Base-by-base conservation (phyloP, 1,139 yeast genomes). In the Nakaseomyces nivariensis region DNA sequence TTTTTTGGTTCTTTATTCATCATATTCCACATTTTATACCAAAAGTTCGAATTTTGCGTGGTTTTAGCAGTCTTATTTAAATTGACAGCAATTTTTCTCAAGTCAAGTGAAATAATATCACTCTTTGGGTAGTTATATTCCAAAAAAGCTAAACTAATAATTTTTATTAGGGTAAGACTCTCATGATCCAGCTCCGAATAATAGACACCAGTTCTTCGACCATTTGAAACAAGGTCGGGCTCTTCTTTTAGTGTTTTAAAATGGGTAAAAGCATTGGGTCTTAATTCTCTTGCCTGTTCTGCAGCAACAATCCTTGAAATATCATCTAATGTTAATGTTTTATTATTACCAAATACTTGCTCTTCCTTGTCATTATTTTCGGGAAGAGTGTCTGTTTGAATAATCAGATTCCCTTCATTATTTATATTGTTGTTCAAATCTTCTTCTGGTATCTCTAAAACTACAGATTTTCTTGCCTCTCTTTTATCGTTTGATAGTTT, bases 251-350 rank as follows among this genome's bases (percentile, higher is more conserved):
- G 47, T 42, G 60, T 64, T 42, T 64, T 64, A 48, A 64, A 64
- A 53, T 66, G 65, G 1, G 67, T 59, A 43, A 66, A 66, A 3
- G 68, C 68, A 49, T 63, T 62, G 3, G 65, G 66, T 52, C 96
- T 77, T 61, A 87, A 84, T 56, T 88, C 96, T 55, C 97, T 75
- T 0, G 97, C 96, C 67, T 90, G 97, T 61, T 92, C 97, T 5
- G 96, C 95, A 3, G 97, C 96, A 10, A 92, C 97, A 62, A 92
- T 90, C 57, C 97, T 76, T 5, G 97, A 96, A 58, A 92, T 92
- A 68, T 92, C 99, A 67, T 92, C 98, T 60, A 92, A 75, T 0
- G 97, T 90, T 51, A 92, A 76, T 0, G 95, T 83, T 58, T 86
- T 86, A 58, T 90, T 95, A 62, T 82, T 86, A 61, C 84, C 81